A percentile compares a stretch with the other conserved stretches of the same genome.
These are phyloP conservation scores for Heritiera fomes DNA, from an alignment of 345 rosid genomes.

Conservation along the genomic window DNA sequence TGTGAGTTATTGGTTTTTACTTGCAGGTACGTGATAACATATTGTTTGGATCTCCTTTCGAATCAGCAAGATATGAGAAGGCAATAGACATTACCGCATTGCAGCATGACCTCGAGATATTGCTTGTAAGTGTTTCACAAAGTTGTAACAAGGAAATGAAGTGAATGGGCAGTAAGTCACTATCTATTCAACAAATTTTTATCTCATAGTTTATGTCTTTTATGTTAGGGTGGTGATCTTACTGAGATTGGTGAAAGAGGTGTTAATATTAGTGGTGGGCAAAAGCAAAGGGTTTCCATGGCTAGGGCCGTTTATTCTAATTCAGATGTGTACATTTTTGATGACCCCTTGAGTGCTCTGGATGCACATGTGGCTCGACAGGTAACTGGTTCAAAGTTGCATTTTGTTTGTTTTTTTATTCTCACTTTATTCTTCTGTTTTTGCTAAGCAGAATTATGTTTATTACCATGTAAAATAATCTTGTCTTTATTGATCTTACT, in stretches of 20 bases:
- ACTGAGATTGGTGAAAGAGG: conserved; percentile 99
- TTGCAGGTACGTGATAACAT: conserved; percentile 91
- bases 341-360: conserved; percentile 98
- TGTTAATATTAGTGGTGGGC: conserved; percentile 99
- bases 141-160: not conserved
- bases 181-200: conserved; percentile 2
- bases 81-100: conserved; percentile 88
- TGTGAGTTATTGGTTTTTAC: conserved; percentile 18
- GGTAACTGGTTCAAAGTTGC: conserved; percentile 43
- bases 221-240: conserved; percentile 90
- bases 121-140: conserved; percentile 67
- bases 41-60: conserved; percentile 87
- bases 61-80: conserved; percentile 69
- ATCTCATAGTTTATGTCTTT: conserved; percentile 24
- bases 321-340: conserved; percentile 89
- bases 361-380: conserved; percentile 99
- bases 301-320: conserved; percentile 93
- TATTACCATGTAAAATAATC: not conserved
- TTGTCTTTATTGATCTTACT: conserved; percentile 1
- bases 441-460: not conserved
- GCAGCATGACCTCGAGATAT: conserved; percentile 87
- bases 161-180: conserved; percentile 6
- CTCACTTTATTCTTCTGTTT: not conserved
- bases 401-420: not conserved
- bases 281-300: conserved; percentile 99